Percentiles rank a stretch among this genome's conserved stretches.
Conservation (phyloP, 1,284 basidiomycete genomes). For the Cutaneotrichosporon cavernicola region DNA sequence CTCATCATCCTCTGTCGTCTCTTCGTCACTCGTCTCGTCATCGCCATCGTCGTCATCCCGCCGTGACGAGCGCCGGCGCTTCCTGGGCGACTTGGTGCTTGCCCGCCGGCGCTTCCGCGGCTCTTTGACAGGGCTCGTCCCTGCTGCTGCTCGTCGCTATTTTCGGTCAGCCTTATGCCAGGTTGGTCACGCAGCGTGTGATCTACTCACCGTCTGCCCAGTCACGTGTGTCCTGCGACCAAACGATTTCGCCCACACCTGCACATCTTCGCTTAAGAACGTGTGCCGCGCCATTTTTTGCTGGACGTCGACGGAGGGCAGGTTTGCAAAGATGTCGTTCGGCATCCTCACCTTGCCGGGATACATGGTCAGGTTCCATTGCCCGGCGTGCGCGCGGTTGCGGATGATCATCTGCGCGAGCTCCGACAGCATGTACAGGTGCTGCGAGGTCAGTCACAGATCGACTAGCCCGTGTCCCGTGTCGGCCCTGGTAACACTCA, state of each 20-base stretch:
- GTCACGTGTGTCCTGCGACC: slow-evolving; percentile 24
- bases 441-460: slow-evolving; percentile 56
- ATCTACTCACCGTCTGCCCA: slow-evolving; percentile 16
- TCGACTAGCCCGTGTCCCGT: neutral
- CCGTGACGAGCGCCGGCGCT: slow-evolving; percentile 13
- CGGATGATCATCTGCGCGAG: slow-evolving; percentile 84
- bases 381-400: slow-evolving; percentile 62
- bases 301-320: slow-evolving; percentile 32
- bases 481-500: slow-evolving; percentile 8
- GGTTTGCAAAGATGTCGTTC: slow-evolving; percentile 67
- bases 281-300: slow-evolving; percentile 30
- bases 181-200: neutral
- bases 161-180: slow-evolving; percentile 5
- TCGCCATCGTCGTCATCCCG: slow-evolving; percentile 15
- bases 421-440: slow-evolving; percentile 84
- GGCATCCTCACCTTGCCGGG: slow-evolving; percentile 79
- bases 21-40: slow-evolving; percentile 11
- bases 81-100: slow-evolving; percentile 9
- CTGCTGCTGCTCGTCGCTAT: slow-evolving; percentile 4
- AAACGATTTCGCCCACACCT: slow-evolving; percentile 29
- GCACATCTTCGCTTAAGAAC: slow-evolving; percentile 39
- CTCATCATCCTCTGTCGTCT: slow-evolving; percentile 21
- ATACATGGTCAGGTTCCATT: slow-evolving; percentile 76
- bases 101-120: slow-evolving; percentile 17
- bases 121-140: slow-evolving; percentile 3